phyloP scores from a whole-genome alignment of 2,329 filamentous ascomycete genomes.

The Xylaria sp. region DNA sequence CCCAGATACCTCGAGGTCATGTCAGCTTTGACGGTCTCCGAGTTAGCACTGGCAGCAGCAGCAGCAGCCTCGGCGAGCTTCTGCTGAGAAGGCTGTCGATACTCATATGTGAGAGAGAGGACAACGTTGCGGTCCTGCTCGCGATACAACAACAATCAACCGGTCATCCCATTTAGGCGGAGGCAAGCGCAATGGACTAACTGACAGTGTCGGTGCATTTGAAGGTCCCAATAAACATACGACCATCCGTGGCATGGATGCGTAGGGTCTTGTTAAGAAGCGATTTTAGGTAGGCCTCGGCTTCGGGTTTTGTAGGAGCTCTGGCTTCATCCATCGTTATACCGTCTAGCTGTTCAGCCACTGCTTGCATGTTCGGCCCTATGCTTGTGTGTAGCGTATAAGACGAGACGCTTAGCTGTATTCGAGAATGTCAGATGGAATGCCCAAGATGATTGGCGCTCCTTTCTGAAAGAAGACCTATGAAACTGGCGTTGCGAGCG shows the following conservation, averaged over 20 bases:
- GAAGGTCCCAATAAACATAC: constrained; percentile 88
- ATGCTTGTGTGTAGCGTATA: neutral
- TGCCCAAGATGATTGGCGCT: too few relatives aligned
- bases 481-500: neutral
- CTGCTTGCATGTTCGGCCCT: constrained; percentile 23
- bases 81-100: constrained; percentile 71
- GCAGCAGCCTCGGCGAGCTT: constrained; percentile 48
- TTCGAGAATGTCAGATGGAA: too few relatives aligned
- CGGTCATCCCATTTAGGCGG: neutral
- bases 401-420: neutral
- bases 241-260: constrained; percentile 78
- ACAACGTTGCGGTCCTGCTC: constrained; percentile 87
- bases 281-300: constrained; percentile 62
- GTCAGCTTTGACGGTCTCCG: constrained; percentile 62
- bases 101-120: constrained; percentile 85
- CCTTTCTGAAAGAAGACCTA: too few relatives aligned
- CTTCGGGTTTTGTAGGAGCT: constrained; percentile 53
- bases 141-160: neutral
- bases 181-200: constrained; percentile 5
- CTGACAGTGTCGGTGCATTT: constrained; percentile 91
- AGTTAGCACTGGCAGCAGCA: constrained; percentile 40
- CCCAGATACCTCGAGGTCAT: constrained; percentile 89
- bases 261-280: constrained; percentile 81
- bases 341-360: constrained; percentile 22
- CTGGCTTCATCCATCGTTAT: constrained; percentile 27